These are phyloP conservation scores for Chrysanthemum seticuspe DNA, from an alignment of 129 eudicot species.

Conservation along the genomic window DNA sequence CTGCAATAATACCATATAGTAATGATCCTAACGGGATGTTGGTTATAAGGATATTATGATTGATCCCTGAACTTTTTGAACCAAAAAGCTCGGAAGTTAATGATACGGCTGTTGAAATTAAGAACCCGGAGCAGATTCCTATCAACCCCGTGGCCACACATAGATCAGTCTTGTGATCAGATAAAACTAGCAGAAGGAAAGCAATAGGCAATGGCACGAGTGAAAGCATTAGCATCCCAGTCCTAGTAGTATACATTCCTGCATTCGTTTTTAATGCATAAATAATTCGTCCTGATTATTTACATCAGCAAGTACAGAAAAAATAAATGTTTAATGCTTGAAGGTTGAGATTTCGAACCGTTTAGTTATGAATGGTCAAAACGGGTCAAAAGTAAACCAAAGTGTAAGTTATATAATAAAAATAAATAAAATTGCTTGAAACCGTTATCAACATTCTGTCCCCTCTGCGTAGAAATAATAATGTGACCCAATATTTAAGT, in stretches of 20 bases:
- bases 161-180: conserved; percentile 35
- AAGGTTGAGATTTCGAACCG: background rate
- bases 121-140: conserved; percentile 66
- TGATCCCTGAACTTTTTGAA: conserved; percentile 59
- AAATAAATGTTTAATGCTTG: background rate
- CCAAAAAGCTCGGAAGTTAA: conserved; percentile 82
- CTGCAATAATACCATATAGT: conserved; percentile 57
- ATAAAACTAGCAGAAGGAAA: conserved; percentile 44
- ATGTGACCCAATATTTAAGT: background rate
- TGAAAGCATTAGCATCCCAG: conserved; percentile 56
- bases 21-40: conserved; percentile 77
- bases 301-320: background rate
- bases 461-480: too few species aligned
- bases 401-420: too few species aligned
- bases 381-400: background rate
- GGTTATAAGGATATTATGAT: conserved; percentile 74
- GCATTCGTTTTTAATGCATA: conserved; percentile 13
- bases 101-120: conserved; percentile 66
- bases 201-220: conserved; percentile 58
- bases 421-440: too few species aligned
- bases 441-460: too few species aligned
- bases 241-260: conserved; percentile 54
- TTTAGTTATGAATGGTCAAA: background rate
- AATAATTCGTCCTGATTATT: background rate
- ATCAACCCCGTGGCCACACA: conserved; percentile 49